Conservation (phyloP, 2,329 filamentous ascomycete genomes). For the Fusarium pseudocircinatum region DNA sequence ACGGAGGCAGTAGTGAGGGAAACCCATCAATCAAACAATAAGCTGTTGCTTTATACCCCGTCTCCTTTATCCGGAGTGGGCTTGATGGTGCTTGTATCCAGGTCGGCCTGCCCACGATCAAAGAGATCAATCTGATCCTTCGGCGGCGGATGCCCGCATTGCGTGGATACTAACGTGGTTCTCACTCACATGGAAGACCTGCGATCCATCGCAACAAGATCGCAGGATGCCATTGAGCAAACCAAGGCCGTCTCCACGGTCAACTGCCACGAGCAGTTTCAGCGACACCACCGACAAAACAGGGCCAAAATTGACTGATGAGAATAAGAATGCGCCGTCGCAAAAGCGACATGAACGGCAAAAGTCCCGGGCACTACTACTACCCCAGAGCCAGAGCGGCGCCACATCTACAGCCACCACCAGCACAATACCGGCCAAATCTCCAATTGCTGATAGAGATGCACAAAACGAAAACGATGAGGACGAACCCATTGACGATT, state of each 20-base stretch:
- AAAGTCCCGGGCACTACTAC: conserved; percentile 17
- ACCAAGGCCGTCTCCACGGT: conserved; percentile 30
- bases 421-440: conserved; percentile 5
- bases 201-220: background rate
- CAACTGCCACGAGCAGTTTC: conserved; percentile 18
- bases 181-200: background rate
- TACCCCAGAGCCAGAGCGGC: conserved; percentile 30
- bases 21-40: conserved; percentile 26
- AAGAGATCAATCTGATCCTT: conserved; percentile 15
- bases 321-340: conserved; percentile 24
- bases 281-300: conserved; percentile 17
- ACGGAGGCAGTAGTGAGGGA: conserved; percentile 29
- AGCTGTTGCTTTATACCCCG: background rate
- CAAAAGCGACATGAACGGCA: conserved; percentile 22
- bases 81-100: conserved; percentile 4
- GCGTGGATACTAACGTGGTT: background rate
- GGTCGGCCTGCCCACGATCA: conserved; percentile 7
- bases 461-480: background rate
- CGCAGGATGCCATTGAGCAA: conserved; percentile 39
- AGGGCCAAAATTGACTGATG: background rate
- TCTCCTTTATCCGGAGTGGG: conserved; percentile 5
- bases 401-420: background rate
- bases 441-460: background rate
- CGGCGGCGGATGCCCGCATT: conserved; percentile 25
- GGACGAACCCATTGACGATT: conserved; percentile 7